Evolutionary conservation across 169 alveolate genomes (phyloP).

Genomic region (Plasmodium ovale): DNA sequence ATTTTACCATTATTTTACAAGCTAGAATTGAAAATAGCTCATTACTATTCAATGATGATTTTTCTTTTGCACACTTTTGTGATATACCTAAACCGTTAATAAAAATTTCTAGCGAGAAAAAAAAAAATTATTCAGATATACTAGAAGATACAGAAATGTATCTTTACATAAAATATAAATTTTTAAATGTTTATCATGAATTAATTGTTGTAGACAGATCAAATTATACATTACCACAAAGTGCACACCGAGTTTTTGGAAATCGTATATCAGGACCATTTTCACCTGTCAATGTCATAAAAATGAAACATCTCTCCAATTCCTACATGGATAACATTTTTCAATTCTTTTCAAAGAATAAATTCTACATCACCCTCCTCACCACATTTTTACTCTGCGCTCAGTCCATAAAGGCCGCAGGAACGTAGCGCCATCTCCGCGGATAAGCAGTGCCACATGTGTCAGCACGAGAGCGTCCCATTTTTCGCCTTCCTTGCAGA

Average conservation of each 20-base stretch:
- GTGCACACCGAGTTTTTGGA: constrained; percentile 66
- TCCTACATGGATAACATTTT: constrained; percentile 33
- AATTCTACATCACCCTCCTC: constrained; percentile 53
- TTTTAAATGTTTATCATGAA: constrained; percentile 64
- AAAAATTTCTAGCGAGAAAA: constrained; percentile 10
- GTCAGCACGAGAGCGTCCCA: too few relatives aligned
- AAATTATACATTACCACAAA: constrained; percentile 54
- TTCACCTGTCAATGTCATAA: constrained; percentile 60
- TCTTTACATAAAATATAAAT: constrained; percentile 54
- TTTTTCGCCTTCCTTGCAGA: too few relatives aligned
- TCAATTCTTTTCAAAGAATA: constrained; percentile 61
- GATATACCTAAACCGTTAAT: constrained; percentile 62
- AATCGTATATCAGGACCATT: constrained; percentile 50
- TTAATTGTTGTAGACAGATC: constrained; percentile 61
- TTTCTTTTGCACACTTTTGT: constrained; percentile 57
- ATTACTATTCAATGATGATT: constrained; percentile 41
- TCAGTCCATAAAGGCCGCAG: constrained; percentile 21
- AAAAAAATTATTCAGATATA: constrained; percentile 9
- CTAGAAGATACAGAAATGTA: constrained; percentile 68
- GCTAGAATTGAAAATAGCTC: constrained; percentile 60
- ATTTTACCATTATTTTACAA: constrained; percentile 52
- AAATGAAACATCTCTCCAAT: constrained; percentile 44
- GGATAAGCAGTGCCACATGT: too few relatives aligned
- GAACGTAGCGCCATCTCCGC: too few relatives aligned
- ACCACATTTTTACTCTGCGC: constrained; percentile 51